Evolutionary conservation across 2,329 filamentous ascomycete species (phyloP).

Genomic region (Thermoascus crustaceus): DNA sequence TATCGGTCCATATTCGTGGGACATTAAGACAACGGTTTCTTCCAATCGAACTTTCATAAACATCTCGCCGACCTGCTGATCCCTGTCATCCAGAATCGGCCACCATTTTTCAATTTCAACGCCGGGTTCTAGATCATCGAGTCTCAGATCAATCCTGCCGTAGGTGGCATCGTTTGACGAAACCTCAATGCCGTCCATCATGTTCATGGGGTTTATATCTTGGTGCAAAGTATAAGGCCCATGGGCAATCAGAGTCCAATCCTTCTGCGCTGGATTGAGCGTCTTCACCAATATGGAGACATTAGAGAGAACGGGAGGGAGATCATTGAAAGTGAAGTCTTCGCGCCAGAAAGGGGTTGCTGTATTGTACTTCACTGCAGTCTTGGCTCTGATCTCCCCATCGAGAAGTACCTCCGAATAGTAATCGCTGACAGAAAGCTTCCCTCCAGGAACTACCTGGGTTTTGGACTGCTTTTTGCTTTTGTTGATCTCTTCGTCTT

Average conservation of each 20-base stretch:
- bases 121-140: constrained; percentile 69
- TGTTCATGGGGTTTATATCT: constrained; percentile 32
- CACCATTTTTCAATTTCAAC: constrained; percentile 85
- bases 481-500: constrained; percentile 23
- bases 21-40: constrained; percentile 81
- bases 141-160: constrained; percentile 64
- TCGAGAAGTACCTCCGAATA: constrained; percentile 43
- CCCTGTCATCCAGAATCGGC: constrained; percentile 66
- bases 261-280: constrained; percentile 40
- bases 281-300: constrained; percentile 40
- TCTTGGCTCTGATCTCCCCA: constrained; percentile 41
- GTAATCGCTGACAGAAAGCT: constrained; percentile 32
- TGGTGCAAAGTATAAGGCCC: constrained; percentile 35
- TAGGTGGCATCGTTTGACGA: constrained; percentile 39
- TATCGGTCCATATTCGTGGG: constrained; percentile 74
- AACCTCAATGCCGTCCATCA: constrained; percentile 40
- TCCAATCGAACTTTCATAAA: constrained; percentile 75
- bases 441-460: constrained; percentile 18
- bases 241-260: constrained; percentile 42
- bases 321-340: constrained; percentile 40
- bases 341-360: constrained; percentile 43
- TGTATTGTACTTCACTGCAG: constrained; percentile 39
- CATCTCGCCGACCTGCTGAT: constrained; percentile 72
- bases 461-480: constrained; percentile 27
- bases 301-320: constrained; percentile 41